phyloP scores from a whole-genome alignment of 31 red algal species.

The Bonnemaisonia californica region DNA sequence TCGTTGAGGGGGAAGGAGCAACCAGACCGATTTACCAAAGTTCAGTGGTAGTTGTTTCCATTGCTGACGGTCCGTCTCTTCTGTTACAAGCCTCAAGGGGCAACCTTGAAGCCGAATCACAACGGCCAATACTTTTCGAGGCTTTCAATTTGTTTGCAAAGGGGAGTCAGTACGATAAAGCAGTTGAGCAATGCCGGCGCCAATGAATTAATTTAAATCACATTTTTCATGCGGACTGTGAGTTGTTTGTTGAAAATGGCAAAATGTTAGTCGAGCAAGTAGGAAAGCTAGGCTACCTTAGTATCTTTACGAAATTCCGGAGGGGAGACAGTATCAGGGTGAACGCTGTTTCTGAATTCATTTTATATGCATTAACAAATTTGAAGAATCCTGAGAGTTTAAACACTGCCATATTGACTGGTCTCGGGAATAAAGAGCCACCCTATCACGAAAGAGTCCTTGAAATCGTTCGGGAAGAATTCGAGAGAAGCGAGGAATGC shows the following conservation, averaged over 20 bases:
- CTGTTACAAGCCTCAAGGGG: slow-evolving; percentile 86
- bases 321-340: slow-evolving; percentile 14
- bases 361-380: slow-evolving; percentile 17
- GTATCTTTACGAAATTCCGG: slow-evolving; percentile 48
- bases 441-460: slow-evolving; percentile 28
- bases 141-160: slow-evolving; percentile 45
- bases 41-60: slow-evolving; percentile 51
- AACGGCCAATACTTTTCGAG: slow-evolving; percentile 60
- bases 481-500: slow-evolving; percentile 24
- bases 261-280: slow-evolving; percentile 43
- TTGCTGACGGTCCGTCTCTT: slow-evolving; percentile 41
- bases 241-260: slow-evolving; percentile 39
- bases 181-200: slow-evolving; percentile 41
- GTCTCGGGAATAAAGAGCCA: slow-evolving; percentile 46
- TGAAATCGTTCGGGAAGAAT: slow-evolving; percentile 17
- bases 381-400: slow-evolving; percentile 5
- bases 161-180: slow-evolving; percentile 31
- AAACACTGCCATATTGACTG: slow-evolving; percentile 45
- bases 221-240: slow-evolving; percentile 53
- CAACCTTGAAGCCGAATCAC: slow-evolving; percentile 90
- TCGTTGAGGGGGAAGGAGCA: slow-evolving; percentile 39
- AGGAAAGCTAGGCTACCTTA: slow-evolving; percentile 37
- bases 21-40: slow-evolving; percentile 78
- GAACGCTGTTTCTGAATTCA: slow-evolving; percentile 54
- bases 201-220: slow-evolving; percentile 72